phyloP scores from a whole-genome alignment of 768 basidiomycete genomes.

The Hericium erinaceus region DNA sequence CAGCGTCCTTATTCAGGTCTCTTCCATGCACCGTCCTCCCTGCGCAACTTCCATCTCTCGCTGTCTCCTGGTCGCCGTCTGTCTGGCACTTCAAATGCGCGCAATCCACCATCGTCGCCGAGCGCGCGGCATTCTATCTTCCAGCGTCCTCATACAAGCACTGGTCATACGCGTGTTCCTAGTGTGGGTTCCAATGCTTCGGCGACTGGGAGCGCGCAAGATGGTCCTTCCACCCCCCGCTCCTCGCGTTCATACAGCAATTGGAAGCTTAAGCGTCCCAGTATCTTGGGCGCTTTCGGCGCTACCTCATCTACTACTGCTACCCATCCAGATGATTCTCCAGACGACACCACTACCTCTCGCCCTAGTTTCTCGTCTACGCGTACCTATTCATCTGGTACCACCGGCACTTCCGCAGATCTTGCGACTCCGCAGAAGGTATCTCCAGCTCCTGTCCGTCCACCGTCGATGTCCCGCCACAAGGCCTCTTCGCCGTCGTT shows the following conservation, averaged over 20 bases:
- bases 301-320: conserved; percentile 28
- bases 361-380: conserved; percentile 16
- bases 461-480: conserved; percentile 26
- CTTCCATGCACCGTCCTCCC: conserved; percentile 29
- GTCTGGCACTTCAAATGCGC: conserved; percentile 22
- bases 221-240: background rate
- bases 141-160: conserved; percentile 1
- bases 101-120: conserved; percentile 27
- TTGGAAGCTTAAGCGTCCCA: conserved; percentile 34
- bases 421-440: conserved; percentile 20
- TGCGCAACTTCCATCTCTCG: conserved; percentile 35
- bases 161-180: conserved; percentile 32
- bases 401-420: conserved; percentile 12
- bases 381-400: conserved; percentile 14
- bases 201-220: background rate
- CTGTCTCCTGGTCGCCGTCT: conserved; percentile 33
- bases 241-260: conserved; percentile 8
- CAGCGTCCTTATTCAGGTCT: conserved; percentile 26
- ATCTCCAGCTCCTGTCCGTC: conserved; percentile 24
- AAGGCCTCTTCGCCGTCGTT: conserved; percentile 27
- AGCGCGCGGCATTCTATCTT: conserved; percentile 17
- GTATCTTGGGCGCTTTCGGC: conserved; percentile 52
- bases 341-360: conserved; percentile 22
- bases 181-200: conserved; percentile 5
- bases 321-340: conserved; percentile 17